These are phyloP conservation scores for Spizellomyces punctatus DNA, from an alignment of 192 early-diverging fungal species.

Conservation along the genomic window DNA sequence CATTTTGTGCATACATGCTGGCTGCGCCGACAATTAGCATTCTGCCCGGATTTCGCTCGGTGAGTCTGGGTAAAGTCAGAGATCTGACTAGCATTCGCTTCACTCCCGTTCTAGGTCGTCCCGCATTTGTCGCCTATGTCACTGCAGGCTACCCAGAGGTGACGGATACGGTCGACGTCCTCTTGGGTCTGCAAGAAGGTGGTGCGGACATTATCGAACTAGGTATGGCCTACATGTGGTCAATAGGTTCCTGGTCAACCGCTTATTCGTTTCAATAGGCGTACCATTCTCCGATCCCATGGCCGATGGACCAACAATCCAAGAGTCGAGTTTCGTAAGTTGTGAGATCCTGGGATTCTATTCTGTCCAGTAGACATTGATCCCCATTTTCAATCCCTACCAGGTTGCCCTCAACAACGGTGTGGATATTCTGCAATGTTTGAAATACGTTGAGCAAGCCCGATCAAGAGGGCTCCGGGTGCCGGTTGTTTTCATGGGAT, in stretches of 20 bases:
- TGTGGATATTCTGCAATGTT: slow-evolving; percentile 78
- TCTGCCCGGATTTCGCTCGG: too few relatives aligned
- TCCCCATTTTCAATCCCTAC: neutral
- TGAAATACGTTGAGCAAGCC: slow-evolving; percentile 79
- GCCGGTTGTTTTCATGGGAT: slow-evolving; percentile 98
- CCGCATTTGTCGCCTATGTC: slow-evolving; percentile 91
- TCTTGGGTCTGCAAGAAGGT: slow-evolving; percentile 87
- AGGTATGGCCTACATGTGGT: slow-evolving; percentile 49
- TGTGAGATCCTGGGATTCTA: neutral
- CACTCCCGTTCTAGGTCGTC: slow-evolving; percentile 40
- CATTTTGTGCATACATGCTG: too few relatives aligned
- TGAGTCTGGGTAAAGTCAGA: too few relatives aligned
- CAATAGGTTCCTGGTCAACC: neutral
- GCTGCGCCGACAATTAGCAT: too few relatives aligned
- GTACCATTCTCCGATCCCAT: slow-evolving; percentile 98
- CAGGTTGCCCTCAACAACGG: slow-evolving; percentile 78
- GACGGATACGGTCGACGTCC: slow-evolving; percentile 76
- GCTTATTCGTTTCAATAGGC: slow-evolving; percentile 39
- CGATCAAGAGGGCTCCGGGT: slow-evolving; percentile 79
- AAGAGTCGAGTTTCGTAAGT: slow-evolving; percentile 80
- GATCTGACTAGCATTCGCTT: too few relatives aligned
- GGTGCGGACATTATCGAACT: slow-evolving; percentile 96
- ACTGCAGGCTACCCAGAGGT: slow-evolving; percentile 90
- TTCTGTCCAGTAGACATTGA: neutral
- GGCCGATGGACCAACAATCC: slow-evolving; percentile 97